phyloP scores from a whole-genome alignment of 1,284 basidiomycete species.

The Inonotus hispidus region DNA sequence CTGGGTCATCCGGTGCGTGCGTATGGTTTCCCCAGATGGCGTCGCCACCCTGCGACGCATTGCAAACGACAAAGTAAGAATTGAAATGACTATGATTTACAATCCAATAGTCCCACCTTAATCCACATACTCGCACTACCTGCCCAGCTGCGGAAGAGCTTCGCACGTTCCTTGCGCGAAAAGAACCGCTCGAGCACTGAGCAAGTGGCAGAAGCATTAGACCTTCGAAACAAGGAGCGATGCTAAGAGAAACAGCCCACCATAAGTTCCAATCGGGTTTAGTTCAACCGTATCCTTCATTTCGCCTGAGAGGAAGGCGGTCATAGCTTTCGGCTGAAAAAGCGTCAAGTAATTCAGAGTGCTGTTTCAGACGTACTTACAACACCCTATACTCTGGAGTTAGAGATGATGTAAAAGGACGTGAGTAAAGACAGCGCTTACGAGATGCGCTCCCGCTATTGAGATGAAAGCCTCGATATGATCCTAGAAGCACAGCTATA shows the following conservation, averaged over 20 bases:
- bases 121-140: slow-evolving; percentile 93
- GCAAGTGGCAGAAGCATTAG: background rate
- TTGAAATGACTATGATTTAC: background rate
- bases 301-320: slow-evolving; percentile 89
- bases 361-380: slow-evolving; percentile 38
- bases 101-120: slow-evolving; percentile 45
- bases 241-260: slow-evolving; percentile 31
- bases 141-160: slow-evolving; percentile 92
- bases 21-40: slow-evolving; percentile 82
- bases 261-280: slow-evolving; percentile 81
- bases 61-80: background rate
- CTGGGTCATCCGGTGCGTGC: slow-evolving; percentile 74
- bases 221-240: background rate
- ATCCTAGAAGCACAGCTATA: slow-evolving; percentile 38
- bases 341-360: background rate
- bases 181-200: slow-evolving; percentile 83
- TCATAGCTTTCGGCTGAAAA: slow-evolving; percentile 84
- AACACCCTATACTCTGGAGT: slow-evolving; percentile 48
- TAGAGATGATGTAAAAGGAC: background rate
- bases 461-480: slow-evolving; percentile 80
- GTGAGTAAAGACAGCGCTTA: slow-evolving; percentile 30
- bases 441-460: slow-evolving; percentile 86
- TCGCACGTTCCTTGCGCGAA: slow-evolving; percentile 83
- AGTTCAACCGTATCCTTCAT: slow-evolving; percentile 97
- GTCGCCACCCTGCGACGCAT: slow-evolving; percentile 66